Conservation (phyloP, 2,329 filamentous ascomycete species). For the Akanthomyces lecanii region DNA sequence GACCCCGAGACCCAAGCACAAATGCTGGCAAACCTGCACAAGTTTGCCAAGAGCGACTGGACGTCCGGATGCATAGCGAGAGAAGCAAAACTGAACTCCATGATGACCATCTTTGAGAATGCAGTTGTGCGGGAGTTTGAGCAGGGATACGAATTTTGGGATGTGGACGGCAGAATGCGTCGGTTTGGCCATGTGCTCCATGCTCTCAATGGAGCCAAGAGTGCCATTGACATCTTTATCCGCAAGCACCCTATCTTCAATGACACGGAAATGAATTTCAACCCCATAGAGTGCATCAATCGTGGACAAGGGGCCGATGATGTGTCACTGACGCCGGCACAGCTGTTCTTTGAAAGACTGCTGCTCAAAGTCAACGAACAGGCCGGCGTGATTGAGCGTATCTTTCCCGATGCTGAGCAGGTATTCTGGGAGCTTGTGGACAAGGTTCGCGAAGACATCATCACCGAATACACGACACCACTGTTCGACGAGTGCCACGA, state of each 20-base stretch:
- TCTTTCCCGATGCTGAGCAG: conserved; percentile 68
- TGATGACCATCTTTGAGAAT: conserved; percentile 82
- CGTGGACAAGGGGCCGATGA: conserved; percentile 54
- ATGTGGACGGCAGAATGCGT: conserved; percentile 84
- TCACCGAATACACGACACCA: conserved; percentile 80
- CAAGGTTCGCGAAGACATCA: conserved; percentile 76
- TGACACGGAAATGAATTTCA: conserved; percentile 61
- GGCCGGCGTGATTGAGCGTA: conserved; percentile 69
- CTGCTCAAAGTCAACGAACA: conserved; percentile 78
- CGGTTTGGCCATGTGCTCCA: conserved; percentile 84
- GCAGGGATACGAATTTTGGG: conserved; percentile 82
- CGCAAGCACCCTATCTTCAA: conserved; percentile 83
- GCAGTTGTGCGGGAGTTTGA: conserved; percentile 89
- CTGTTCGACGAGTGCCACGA: conserved; percentile 85
- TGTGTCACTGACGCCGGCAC: conserved; percentile 74
- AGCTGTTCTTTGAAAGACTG: conserved; percentile 73
- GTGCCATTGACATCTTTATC: conserved; percentile 79
- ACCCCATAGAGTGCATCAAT: conserved; percentile 77
- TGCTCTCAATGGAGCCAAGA: conserved; percentile 72
- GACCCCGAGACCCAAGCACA: conserved; percentile 87
- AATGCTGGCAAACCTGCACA: conserved; percentile 76
- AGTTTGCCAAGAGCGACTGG: conserved; percentile 78
- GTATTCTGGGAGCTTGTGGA: conserved; percentile 78
- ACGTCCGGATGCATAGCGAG: conserved; percentile 68
- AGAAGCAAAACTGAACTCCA: conserved; percentile 66